Base-by-base conservation (phyloP, 2,329 filamentous ascomycete species). In the Periconia sp. region DNA sequence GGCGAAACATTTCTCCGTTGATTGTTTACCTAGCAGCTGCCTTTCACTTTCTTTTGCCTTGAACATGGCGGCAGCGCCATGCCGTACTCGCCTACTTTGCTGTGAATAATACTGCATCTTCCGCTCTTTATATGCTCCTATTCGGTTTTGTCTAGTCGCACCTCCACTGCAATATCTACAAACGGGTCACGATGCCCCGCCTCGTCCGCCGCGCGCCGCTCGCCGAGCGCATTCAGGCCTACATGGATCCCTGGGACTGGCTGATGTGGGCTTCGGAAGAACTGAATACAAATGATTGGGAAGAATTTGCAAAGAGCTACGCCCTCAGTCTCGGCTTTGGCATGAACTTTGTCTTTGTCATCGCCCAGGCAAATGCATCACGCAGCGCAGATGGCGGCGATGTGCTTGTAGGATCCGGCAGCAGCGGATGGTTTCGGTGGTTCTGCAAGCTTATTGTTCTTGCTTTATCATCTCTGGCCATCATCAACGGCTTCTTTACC, bases 241-340 rank as follows among this genome's bases (percentile, higher is more conserved):
- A 84, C 69, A 76, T 96, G 46, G 92, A 97, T 64, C 90, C 89
- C 3, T 86, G 88, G 74, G 94, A 99, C 72, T 88, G 92, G 63
- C 74, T 94, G 40, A 83, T 99, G 13, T 96, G 90, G 88, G 72
- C 95, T 2, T 95, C 89, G 0, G 92, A 97, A 68, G 89, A 96
- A 72, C 81, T 99, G 47, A 92, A 96, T 66, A 90, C 90, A 19
- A 86, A 87, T 63, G 89, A 96, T 59, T 95, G 91, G 85, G 89
- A 96, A 57, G 89, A 92, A 15, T 75, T 82, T 48, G 76, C 84
- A 49, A 86, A 88, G 55, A 74, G 84, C 24, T 87, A 89, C 68
- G 88, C 89, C 18, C 82, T 84, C 4, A 85, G 89, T 37, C 75
- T 95, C 13, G 92, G 91, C 4, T 57, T 96, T 19, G 80, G 67